These are phyloP conservation scores for Gigaspora rosea DNA, from an alignment of 192 early-diverging fungal genomes.

Conservation along the genomic window DNA sequence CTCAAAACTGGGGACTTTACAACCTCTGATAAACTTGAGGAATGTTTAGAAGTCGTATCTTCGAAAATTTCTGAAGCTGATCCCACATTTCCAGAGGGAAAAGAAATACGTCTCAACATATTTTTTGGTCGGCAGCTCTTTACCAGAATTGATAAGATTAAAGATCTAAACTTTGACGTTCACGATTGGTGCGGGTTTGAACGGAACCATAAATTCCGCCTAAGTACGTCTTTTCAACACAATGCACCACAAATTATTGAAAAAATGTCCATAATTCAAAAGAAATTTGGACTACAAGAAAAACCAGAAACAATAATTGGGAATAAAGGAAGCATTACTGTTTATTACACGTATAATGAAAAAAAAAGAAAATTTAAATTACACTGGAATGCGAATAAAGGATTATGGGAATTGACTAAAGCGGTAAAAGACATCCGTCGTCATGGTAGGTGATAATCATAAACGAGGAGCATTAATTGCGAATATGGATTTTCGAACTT, in stretches of 20 bases:
- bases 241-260: conserved; percentile 6
- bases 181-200: conserved; percentile 2
- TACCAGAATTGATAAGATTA: not conserved
- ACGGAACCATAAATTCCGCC: not conserved
- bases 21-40: not conserved
- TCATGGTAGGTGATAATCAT: not conserved
- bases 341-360: not conserved
- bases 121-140: conserved; percentile 14
- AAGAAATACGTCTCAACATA: conserved; percentile 10
- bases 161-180: not conserved
- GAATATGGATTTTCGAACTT: too few species aligned
- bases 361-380: conserved; percentile 13
- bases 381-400: conserved; percentile 1
- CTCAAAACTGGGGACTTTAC: not conserved
- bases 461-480: too few species aligned
- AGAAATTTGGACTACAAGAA: conserved; percentile 13
- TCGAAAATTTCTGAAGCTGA: not conserved
- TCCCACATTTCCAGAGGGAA: not conserved
- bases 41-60: not conserved
- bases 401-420: conserved; percentile 14
- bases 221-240: conserved; percentile 11
- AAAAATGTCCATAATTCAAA: not conserved
- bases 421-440: not conserved
- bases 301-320: not conserved
- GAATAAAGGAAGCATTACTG: conserved; percentile 12